Evolutionary conservation across 768 basidiomycete species (phyloP), one percentile per base, ranked within the genome.

Genomic region (Hydnomerulius pinastri): DNA sequence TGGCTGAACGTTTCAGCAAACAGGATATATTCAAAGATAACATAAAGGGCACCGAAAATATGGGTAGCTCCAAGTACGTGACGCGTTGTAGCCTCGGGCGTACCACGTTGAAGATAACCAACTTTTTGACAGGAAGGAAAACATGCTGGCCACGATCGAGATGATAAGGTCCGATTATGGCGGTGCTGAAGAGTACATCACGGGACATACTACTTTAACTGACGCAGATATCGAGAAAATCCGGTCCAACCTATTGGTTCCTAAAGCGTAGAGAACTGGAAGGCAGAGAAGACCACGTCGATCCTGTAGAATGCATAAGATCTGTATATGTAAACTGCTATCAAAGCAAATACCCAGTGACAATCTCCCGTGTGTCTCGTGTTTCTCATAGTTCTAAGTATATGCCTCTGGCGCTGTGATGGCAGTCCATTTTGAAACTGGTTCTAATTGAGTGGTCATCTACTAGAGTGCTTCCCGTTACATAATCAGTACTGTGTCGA

Each of bases 161-260:
- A 58, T 68, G 50, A 56, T 76, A 30, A 58, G 69, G 24, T 59
- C 67, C 46, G 67, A 68, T 45, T 73, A 69, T 54, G 73, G 74
- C 39, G 65, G 68, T 20, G 69, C 65, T 13, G 73, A 74, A 35
- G 58, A 53, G 4, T 77, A 73, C 53, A 39, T 75, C 11, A 65
- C 60, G 43, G 51, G 52, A 2, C 46, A 65, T 32, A 67, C 67
- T 4, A 62, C 54, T 21, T 56, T 77, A 42, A 61, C 55, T 23
- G 69, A 65, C 13, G 63, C 62, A 11, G 71, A 74, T 47, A 48
- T 73, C 38, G 47, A 46, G 8, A 37, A 25, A 10, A 59, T 65
- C 33, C 62, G 53, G 11, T 29, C 21, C 12, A 57, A 56, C n/a
- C 37, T 59, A 12, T 43, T 57, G 17, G 53, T 52, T 39, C 28